Base-by-base conservation (phyloP, 2,329 filamentous ascomycete genomes). In the Cryphonectria japonica region DNA sequence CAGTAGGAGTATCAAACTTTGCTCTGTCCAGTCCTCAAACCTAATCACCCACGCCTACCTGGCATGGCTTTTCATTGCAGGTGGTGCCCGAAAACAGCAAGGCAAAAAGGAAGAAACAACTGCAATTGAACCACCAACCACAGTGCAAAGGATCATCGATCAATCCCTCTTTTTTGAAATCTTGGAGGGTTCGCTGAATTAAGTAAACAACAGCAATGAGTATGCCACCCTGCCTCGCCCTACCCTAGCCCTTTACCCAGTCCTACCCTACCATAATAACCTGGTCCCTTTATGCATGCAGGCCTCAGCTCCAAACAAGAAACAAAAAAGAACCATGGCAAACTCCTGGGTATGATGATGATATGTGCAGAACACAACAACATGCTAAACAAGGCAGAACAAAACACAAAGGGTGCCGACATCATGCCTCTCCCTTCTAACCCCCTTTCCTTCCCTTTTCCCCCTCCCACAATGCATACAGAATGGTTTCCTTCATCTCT, bases 331-430 rank as follows among this genome's bases (percentile, higher is more conserved):
- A 46, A 50, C 46, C 46, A 22, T 8, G 22, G 19, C 8, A 52
- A 29, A 66, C 63, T 66, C 63, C 63, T 54, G 41, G 50, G 41
- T 29, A 66, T 66, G 41, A 66, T 37, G 6, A 46, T 46, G 34
- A 37, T 8, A 54, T 14, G n/a, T 26, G 32, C 29, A 32, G 19
- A 54, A 29, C 57, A 34, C 29, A 60, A 60, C 57, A 37, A 59
- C 57, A 60, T 60, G 57, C 54, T 37, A n/a, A 19, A 34, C 29
- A 60, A 60, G 57, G 32, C 29, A 32, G 54, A 59, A 39, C 37
- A 39, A 39, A 32, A 26, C 32, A 39, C 37, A 39, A 39, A 39
- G 8, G 9, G 37, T 39, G 37, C 37, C 37, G 37, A 39, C 37
- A 39, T 39, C 37, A 39, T 39, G 37, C 37, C 37, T 34, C 34